phyloP scores from a whole-genome alignment of 331 rosid species.

The Telfairia occidentalis region DNA sequence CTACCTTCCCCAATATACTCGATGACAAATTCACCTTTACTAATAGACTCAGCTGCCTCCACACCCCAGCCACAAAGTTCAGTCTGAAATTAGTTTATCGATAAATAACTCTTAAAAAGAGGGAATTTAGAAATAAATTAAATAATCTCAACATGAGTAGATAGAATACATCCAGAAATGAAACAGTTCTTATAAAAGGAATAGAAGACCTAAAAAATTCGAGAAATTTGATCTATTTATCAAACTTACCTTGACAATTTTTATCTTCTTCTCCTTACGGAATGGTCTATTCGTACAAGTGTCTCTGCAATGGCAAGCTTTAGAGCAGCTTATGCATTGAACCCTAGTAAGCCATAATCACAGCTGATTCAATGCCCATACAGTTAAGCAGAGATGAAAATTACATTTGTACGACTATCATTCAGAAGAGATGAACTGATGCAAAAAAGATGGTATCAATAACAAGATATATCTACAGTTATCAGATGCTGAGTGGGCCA shows the following conservation, averaged over 20 bases:
- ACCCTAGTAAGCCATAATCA: slow-evolving; percentile 35
- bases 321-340: slow-evolving; percentile 97
- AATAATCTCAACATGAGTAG: not conserved
- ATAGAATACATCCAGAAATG: not conserved
- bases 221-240: not conserved
- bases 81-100: slow-evolving; percentile 42
- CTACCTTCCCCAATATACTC: slow-evolving; percentile 97
- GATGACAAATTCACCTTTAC: slow-evolving; percentile 59
- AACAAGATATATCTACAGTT: too few species aligned
- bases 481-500: too few species aligned
- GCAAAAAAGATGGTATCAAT: not conserved
- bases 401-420: not conserved
- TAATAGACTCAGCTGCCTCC: slow-evolving; percentile 59
- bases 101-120: not conserved
- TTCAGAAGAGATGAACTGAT: not conserved
- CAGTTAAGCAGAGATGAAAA: not conserved
- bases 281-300: slow-evolving; percentile 81
- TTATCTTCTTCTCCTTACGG: slow-evolving; percentile 78
- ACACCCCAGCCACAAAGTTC: slow-evolving; percentile 97
- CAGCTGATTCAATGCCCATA: not conserved
- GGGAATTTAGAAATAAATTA: not conserved
- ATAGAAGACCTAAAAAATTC: not conserved
- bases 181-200: not conserved
- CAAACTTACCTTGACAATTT: slow-evolving; percentile 57
- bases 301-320: slow-evolving; percentile 71